Percentiles rank a stretch among this genome's conserved stretches.
Conservation (phyloP, 129 eudicot genomes). For the Ambrosia trifida region DNA sequence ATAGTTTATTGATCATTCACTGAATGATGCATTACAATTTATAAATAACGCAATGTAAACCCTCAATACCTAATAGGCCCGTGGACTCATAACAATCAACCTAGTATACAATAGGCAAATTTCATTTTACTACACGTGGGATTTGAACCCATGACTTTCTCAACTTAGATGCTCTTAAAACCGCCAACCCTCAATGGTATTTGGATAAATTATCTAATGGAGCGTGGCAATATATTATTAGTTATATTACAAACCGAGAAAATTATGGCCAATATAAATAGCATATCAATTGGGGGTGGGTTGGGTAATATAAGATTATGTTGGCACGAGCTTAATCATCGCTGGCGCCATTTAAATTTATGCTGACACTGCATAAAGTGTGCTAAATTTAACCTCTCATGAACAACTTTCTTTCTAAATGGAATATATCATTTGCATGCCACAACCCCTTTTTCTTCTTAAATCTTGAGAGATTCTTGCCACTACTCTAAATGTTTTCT, state of each 20-base stretch:
- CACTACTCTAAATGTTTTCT: background rate
- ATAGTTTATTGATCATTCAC: too few relatives aligned
- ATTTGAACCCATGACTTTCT: too few relatives aligned
- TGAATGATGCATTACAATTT: too few relatives aligned
- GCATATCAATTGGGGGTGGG: background rate
- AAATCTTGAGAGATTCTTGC: constrained; percentile 14
- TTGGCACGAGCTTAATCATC: background rate
- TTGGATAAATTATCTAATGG: background rate
- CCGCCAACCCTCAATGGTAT: too few relatives aligned
- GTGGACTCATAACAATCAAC: too few relatives aligned
- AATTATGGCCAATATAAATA: constrained; percentile 1
- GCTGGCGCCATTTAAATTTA: background rate
- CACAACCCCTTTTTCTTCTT: background rate
- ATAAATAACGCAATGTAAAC: too few relatives aligned
- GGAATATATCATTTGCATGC: background rate
- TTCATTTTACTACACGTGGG: too few relatives aligned
- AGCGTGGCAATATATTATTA: background rate
- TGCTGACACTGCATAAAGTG: background rate
- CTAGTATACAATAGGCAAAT: too few relatives aligned
- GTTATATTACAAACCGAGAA: background rate
- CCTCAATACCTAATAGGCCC: too few relatives aligned
- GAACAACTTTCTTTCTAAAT: background rate
- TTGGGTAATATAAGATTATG: background rate
- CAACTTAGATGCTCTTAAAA: too few relatives aligned
- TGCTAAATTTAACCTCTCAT: background rate